Base-by-base conservation (phyloP, 257 asterid species). In the Gentiana straminea region DNA sequence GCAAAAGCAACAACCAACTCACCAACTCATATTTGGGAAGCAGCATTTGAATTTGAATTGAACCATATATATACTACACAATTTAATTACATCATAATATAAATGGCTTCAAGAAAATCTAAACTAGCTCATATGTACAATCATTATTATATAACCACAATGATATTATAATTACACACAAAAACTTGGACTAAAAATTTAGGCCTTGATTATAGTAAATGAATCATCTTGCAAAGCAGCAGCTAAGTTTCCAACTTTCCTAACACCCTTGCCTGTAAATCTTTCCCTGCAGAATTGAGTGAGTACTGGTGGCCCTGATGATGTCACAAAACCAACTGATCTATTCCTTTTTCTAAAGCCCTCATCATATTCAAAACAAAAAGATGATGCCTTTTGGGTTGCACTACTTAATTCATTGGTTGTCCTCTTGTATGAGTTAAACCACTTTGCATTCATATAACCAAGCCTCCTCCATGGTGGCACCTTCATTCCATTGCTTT, bases 381-480 rank as follows among this genome's bases (percentile, higher is more conserved):
- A 10, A 51, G 8, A 4, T 6, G 9, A 12, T 10, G 51, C 39
- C 2, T 63, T 61, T 2, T 61, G 48, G 10, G 47, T 43, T 0
- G 84, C 51, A 54, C 71, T 44, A 24, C 24, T 24, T 41, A 41
- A 7, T 37, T 85, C 91, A n/a, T 81, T 82, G 8, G 49, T 66
- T 11, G 86, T 86, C 58, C 96, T 59, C 52, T 66, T 82, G 45
- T 82, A 79, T 0, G 86, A 38, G 2, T 73, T 77, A 7, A 79
- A 70, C 98, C 96, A 90, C 67, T 81, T 90, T 8, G 86, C 78
- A 47, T 82, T 80, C 85, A 70, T 52, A 77, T 84, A 86, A 8
- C 73, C 61, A 1, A 64, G 60, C 61, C 92, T 76, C 52, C 96
- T 82, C 98, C 98, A 90, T 5, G 98, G 95, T n/a, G 98, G 89